A percentile compares a stretch with the other conserved stretches of the same genome.
Conservation (phyloP, 495 filamentous ascomycete species). For the Glonium stellatum region DNA sequence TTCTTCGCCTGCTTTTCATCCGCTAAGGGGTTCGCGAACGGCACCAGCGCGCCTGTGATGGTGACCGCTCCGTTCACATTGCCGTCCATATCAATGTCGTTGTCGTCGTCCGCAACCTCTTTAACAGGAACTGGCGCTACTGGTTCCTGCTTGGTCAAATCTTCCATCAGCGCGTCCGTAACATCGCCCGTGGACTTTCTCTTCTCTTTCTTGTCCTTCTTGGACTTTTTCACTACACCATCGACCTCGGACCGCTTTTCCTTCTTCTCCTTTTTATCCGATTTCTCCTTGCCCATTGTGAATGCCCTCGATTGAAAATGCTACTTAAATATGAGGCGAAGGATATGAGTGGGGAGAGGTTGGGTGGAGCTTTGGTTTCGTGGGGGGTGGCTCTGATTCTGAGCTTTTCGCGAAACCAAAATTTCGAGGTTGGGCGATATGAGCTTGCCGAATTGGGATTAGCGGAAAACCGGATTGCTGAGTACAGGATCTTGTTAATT, state of each 20-base stretch:
- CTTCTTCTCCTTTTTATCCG: conserved; percentile 55
- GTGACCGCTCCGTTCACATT: conserved; percentile 29
- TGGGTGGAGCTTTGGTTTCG: no score
- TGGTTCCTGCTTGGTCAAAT: conserved; percentile 9
- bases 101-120: conserved; percentile 12
- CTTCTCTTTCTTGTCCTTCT: conserved; percentile 41
- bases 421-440: background rate
- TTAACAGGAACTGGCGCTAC: background rate
- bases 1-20: conserved; percentile 91
- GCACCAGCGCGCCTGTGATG: conserved; percentile 64
- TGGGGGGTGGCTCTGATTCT: background rate
- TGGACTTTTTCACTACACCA: conserved; percentile 57
- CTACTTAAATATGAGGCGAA: background rate
- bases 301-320: background rate
- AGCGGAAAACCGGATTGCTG: background rate
- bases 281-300: conserved; percentile 35
- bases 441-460: background rate
- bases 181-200: conserved; percentile 13
- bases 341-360: background rate
- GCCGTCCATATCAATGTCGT: conserved; percentile 28
- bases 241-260: conserved; percentile 68
- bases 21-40: conserved; percentile 87
- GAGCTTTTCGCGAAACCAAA: conserved; percentile 1
- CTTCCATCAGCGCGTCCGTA: conserved; percentile 17
- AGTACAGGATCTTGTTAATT: no score